Evolutionary conservation across 2,329 filamentous ascomycete species (phyloP), one percentile per base, ranked within the genome.

Genomic region (Clonostachys rosea): DNA sequence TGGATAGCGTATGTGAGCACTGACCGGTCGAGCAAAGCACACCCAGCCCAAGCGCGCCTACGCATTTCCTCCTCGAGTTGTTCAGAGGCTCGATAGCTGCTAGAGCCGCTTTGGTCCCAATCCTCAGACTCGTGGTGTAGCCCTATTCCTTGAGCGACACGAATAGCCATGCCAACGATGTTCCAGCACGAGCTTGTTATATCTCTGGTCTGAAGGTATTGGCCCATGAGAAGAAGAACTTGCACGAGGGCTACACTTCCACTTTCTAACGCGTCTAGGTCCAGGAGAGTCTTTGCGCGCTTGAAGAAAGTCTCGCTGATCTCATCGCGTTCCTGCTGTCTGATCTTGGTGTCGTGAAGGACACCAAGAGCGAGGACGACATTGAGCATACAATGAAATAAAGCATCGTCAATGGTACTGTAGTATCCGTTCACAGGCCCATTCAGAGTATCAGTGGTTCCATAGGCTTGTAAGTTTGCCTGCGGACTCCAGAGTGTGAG

Each of bases 171-270:
- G 12, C 56, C 57, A n/a, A 57, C 49, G 39, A 52, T 52, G 18
- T 57, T 54, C 57, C 57, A 60, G 35, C 56, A 57, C 12, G 46
- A 40, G 41, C 52, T 54, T 34, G 53, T 48, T 12, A 49, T 45
- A 17, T 58, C 53, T n/a, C 50, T 54, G 34, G 50, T 53, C 43
- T 60, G 58, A 12, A 60, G 51, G 47, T 59, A 60, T 34, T 56
- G 55, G 17, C 49, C 52, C 44, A 52, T 56, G 11, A 60, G 47
- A n/a, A 59, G 42, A 17, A 59, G 49, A 30, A 49, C 48, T 47
- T 59, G 56, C 8, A 60, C 58, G 18, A 59, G 49, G 10, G 50
- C 43, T 16, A 56, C 47, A 16, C 50, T 53, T 6, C 52, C 56
- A 13, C 30, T n/a, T n/a, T n/a, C 36, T 18, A 39, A 18, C 5